Evolutionary conservation across 805 yeast species (phyloP), one percentile per base, ranked within the genome.

Genomic region (Torulaspora franciscae): DNA sequence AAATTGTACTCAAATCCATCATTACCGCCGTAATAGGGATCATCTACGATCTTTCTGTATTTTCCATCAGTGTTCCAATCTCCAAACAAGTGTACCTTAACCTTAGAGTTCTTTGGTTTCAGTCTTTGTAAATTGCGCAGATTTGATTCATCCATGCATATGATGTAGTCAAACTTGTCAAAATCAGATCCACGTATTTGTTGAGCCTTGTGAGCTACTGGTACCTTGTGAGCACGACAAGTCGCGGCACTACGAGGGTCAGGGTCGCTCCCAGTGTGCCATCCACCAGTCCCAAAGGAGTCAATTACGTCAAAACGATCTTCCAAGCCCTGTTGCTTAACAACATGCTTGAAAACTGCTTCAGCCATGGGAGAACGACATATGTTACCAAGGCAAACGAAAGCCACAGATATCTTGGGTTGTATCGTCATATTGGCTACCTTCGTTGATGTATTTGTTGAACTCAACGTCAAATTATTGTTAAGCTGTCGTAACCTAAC

Each of bases 341-440:
- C 95, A 11, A 70, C 69, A 47, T 85, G 79, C 38, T 71, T 72
- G 67, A 90, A 88, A 1, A 89, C 86, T 0, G 96, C 96, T 61
- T 91, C 97, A 0, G 98, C 97, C 98, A 90, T 91, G 10, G 98
- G 98, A 2, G 96, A 88, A 39, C 97, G 90, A 60, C 97, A 89
- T 17, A 85, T 81, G 64, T 90, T 90, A 3, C 97, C 97, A 22
- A 88, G 71, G 59, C 97, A 90, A 1, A 89, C 91, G 62, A 90
- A 89, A 0, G 95, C 96, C 8, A 90, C 95, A 1, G 84, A 74
- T 3, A 77, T 60, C 32, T 56, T 49, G 24, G 25, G 19, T 26
- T 43, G 37, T 35, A 42, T 32, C 14, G 56, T 52, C 54, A 50
- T 55, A 9, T 8, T 36, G 14, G 7, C 17, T 15, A 30, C 3